Percentiles rank a stretch among this genome's conserved stretches.
Evolutionary conservation across 176 grass and related monocot species (phyloP).

Genomic region (Carex pumila): DNA sequence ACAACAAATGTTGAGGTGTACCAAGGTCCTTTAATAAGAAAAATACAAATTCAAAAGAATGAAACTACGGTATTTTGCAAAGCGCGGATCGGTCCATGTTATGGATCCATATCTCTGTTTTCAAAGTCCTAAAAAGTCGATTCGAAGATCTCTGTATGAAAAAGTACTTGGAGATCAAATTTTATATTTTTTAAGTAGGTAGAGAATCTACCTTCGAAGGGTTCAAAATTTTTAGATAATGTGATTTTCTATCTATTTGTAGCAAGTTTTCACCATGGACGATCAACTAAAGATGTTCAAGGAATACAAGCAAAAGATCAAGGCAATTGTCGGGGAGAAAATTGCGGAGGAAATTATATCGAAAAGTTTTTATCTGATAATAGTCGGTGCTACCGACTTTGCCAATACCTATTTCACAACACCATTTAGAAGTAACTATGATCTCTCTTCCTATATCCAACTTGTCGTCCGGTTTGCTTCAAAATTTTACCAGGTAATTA

Average conservation of each 20-base stretch:
- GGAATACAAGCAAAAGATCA: constrained; percentile 75
- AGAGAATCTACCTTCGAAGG: too few species aligned
- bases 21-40: too few species aligned
- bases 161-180: too few species aligned
- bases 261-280: constrained; percentile 65
- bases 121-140: too few species aligned
- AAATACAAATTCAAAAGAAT: too few species aligned
- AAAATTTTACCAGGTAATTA: constrained; percentile 49
- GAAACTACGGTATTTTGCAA: too few species aligned
- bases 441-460: constrained; percentile 74
- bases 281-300: constrained; percentile 71
- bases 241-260: not conserved
- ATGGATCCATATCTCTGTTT: too few species aligned
- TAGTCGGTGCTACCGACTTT: constrained; percentile 61
- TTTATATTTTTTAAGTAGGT: too few species aligned
- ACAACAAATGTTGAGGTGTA: too few species aligned
- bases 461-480: constrained; percentile 51
- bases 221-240: too few species aligned
- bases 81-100: too few species aligned
- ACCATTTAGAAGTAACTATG: constrained; percentile 59
- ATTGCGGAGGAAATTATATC: constrained; percentile 49
- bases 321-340: constrained; percentile 30
- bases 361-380: constrained; percentile 48
- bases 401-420: constrained; percentile 81
- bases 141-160: too few species aligned